Percentiles rank a stretch among this genome's conserved stretches.
Conservation (phyloP, 306 rosid species). For the Cicer pinnatifidum region DNA sequence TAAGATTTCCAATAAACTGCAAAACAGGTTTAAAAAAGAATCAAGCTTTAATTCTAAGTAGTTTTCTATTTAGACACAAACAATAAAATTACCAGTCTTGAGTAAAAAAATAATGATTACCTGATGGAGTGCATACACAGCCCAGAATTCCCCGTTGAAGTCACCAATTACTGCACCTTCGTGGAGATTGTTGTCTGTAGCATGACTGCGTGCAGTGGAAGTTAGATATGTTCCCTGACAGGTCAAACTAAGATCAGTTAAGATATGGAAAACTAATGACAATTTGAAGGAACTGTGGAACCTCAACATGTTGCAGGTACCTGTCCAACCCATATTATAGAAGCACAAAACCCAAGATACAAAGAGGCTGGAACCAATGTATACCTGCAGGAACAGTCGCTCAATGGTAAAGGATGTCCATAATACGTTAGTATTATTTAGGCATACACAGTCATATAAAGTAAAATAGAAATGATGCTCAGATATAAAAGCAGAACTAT, state of each 20-base stretch:
- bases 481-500: conserved; percentile 8
- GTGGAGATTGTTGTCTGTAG: conserved; percentile 60
- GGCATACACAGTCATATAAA: conserved; percentile 25
- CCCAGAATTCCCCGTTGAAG: conserved; percentile 97
- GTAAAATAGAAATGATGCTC: conserved; percentile 26
- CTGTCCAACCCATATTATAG: conserved; percentile 98
- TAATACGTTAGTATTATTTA: conserved; percentile 10
- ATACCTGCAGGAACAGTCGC: conserved; percentile 62
- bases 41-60: conserved; percentile 20
- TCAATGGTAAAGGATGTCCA: conserved; percentile 33
- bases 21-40: conserved; percentile 30
- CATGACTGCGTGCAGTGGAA: conserved; percentile 80
- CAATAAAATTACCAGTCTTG: neutral
- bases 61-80: conserved; percentile 17
- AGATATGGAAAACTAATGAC: conserved; percentile 18
- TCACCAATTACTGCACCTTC: conserved; percentile 89
- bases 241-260: conserved; percentile 42
- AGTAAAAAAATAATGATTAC: conserved; percentile 45
- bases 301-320: conserved; percentile 48
- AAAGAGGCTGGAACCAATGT: conserved; percentile 93
- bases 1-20: conserved; percentile 92
- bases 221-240: conserved; percentile 93
- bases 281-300: conserved; percentile 41
- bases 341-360: conserved; percentile 92
- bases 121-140: conserved; percentile 80